A percentile compares a stretch with the other conserved stretches of the same genome.
phyloP scores from a whole-genome alignment of 129 eudicot species.

The Helichrysum umbraculigerum region DNA sequence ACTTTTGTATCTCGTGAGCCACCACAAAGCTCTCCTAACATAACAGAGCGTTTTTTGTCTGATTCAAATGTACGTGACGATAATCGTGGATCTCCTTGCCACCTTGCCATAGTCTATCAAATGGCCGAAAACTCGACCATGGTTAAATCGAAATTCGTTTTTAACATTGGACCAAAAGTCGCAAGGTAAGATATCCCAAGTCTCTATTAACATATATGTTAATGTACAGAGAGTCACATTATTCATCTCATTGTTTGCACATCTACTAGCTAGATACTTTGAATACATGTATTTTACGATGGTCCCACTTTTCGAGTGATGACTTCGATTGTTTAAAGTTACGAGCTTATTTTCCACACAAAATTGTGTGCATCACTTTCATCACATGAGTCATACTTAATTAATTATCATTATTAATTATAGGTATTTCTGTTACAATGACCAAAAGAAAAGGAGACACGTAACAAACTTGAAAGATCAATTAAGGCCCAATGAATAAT shows the following conservation, averaged over 20 bases:
- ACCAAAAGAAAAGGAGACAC: too few relatives aligned
- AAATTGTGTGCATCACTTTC: not conserved
- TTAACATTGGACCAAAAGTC: not conserved
- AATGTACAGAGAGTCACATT: not conserved
- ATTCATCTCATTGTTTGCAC: not conserved
- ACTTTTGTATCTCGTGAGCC: too few relatives aligned
- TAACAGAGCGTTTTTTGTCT: too few relatives aligned
- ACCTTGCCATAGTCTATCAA: too few relatives aligned
- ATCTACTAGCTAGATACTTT: not conserved
- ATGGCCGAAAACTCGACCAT: too few relatives aligned
- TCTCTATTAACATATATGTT: not conserved
- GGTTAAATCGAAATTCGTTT: too few relatives aligned
- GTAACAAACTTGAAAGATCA: not conserved
- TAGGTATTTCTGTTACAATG: not conserved
- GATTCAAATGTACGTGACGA: too few relatives aligned
- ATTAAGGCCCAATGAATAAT: not conserved
- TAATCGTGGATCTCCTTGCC: too few relatives aligned
- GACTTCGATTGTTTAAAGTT: not conserved
- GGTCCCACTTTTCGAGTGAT: constrained; percentile 19
- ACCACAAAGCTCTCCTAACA: too few relatives aligned
- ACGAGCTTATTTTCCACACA: not conserved
- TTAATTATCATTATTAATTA: not conserved
- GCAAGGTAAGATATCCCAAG: not conserved
- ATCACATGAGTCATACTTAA: not conserved
- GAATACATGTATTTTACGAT: too few relatives aligned